These are phyloP conservation scores for Didymella lethalis DNA, from an alignment of 2,329 filamentous ascomycete species.

Conservation along the genomic window DNA sequence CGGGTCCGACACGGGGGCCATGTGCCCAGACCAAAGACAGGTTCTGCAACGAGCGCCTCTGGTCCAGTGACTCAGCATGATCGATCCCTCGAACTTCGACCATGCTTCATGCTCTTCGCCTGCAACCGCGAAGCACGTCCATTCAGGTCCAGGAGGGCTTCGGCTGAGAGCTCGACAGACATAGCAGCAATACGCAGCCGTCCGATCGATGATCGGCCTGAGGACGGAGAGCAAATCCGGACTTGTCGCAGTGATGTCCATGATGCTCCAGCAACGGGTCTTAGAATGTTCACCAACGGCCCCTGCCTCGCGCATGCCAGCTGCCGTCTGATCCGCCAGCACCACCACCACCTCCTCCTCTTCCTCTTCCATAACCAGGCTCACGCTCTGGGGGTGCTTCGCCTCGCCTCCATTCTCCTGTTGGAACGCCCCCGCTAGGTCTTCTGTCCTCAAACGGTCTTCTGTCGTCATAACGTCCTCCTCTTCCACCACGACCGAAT, in stretches of 20 bases:
- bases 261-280: not conserved
- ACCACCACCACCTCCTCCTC: constrained; percentile 43
- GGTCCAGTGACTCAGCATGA: not conserved
- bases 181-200: no score
- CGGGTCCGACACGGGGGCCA: not conserved
- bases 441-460: constrained; percentile 40
- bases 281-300: constrained; percentile 38
- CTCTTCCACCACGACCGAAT: constrained; percentile 50
- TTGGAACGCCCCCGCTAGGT: constrained; percentile 56
- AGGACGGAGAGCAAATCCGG: no score
- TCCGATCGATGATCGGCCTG: not conserved
- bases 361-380: constrained; percentile 34
- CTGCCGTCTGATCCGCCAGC: constrained; percentile 36
- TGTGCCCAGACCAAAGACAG: no score
- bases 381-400: constrained; percentile 66
- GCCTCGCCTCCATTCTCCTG: constrained; percentile 72
- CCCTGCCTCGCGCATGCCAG: constrained; percentile 46
- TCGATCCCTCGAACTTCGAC: not conserved
- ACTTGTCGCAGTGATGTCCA: not conserved
- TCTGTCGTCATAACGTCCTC: constrained; percentile 45
- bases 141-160: not conserved
- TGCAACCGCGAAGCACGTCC: not conserved
- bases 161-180: not conserved
- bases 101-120: not conserved
- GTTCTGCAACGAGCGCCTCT: not conserved